These are phyloP conservation scores for Glaciozyma antarctica DNA, from an alignment of 768 basidiomycete genomes.

Conservation along the genomic window DNA sequence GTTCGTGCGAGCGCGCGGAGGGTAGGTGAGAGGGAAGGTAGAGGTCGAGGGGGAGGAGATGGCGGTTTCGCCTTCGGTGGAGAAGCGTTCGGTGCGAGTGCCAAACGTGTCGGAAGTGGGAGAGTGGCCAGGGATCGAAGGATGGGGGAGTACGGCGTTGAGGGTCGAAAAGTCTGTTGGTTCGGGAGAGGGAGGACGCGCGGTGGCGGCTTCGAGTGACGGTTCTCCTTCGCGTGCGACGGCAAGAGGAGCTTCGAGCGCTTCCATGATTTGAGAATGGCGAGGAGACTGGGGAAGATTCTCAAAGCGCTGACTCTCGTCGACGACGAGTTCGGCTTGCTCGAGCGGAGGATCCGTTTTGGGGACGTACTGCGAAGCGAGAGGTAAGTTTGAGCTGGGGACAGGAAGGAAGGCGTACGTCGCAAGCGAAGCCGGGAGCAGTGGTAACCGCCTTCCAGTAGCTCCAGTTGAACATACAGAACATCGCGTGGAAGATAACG, in stretches of 20 bases:
- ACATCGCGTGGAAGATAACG: slow-evolving; percentile 27
- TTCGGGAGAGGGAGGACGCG: too few species aligned
- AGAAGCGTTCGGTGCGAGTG: not conserved
- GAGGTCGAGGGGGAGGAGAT: not conserved
- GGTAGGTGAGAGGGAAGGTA: slow-evolving; percentile 1
- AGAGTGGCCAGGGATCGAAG: not conserved
- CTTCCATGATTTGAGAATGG: too few species aligned
- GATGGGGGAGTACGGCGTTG: not conserved
- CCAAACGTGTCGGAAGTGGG: not conserved
- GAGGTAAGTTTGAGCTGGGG: not conserved
- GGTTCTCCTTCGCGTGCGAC: too few species aligned
- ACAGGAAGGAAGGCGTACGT: slow-evolving; percentile 2
- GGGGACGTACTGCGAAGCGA: slow-evolving; percentile 15
- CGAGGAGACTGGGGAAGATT: not conserved
- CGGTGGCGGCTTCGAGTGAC: too few species aligned
- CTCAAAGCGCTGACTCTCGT: slow-evolving; percentile 16
- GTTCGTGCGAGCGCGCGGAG: not conserved
- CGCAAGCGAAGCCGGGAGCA: slow-evolving; percentile 22
- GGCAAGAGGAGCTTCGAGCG: too few species aligned
- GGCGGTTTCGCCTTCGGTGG: not conserved
- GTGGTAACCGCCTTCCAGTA: slow-evolving; percentile 17
- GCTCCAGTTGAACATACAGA: slow-evolving; percentile 26
- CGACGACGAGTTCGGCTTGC: slow-evolving; percentile 19
- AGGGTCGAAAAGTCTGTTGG: not conserved
- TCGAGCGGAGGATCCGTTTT: slow-evolving; percentile 21